These are phyloP conservation scores for Plasmodium berghei DNA, from an alignment of 169 alveolate genomes.

Conservation along the genomic window DNA sequence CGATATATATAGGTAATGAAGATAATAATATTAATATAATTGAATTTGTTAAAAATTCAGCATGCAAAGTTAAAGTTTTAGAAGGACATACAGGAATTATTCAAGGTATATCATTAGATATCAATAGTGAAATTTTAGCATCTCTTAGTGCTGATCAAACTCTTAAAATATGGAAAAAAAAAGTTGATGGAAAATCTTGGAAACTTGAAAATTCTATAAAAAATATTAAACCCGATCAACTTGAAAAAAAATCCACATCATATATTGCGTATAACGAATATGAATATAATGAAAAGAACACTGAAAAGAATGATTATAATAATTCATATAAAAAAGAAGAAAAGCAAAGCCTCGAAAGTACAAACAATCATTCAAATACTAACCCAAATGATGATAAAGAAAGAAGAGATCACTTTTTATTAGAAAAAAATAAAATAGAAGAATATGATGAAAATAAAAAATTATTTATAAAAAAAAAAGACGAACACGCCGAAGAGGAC, in stretches of 20 bases:
- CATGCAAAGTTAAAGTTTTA: slow-evolving; percentile 80
- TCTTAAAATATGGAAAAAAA: slow-evolving; percentile 84
- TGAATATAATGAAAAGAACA: slow-evolving; percentile 34
- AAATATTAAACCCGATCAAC: slow-evolving; percentile 68
- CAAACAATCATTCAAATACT: background rate
- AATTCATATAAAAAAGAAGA: slow-evolving; percentile 19
- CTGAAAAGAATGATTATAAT: slow-evolving; percentile 13
- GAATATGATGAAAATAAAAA: slow-evolving; percentile 36
- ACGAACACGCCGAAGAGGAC: slow-evolving; percentile 40
- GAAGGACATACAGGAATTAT: slow-evolving; percentile 90
- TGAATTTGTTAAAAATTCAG: slow-evolving; percentile 72
- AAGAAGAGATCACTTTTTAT: background rate
- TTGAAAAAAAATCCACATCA: slow-evolving; percentile 46
- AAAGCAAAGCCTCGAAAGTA: background rate
- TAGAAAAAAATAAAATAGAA: slow-evolving; percentile 12
- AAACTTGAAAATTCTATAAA: slow-evolving; percentile 78
- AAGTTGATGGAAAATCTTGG: slow-evolving; percentile 84
- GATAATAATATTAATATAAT: slow-evolving; percentile 73
- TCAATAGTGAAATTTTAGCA: slow-evolving; percentile 85
- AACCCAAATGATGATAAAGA: slow-evolving; percentile 16
- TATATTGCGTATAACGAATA: slow-evolving; percentile 40
- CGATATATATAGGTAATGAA: slow-evolving; percentile 65
- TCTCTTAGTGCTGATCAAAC: slow-evolving; percentile 92
- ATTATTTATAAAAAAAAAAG: slow-evolving; percentile 5
- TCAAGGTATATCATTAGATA: slow-evolving; percentile 88